Base-by-base conservation (phyloP, 495 filamentous ascomycete genomes). In the Penicillium odoratum region DNA sequence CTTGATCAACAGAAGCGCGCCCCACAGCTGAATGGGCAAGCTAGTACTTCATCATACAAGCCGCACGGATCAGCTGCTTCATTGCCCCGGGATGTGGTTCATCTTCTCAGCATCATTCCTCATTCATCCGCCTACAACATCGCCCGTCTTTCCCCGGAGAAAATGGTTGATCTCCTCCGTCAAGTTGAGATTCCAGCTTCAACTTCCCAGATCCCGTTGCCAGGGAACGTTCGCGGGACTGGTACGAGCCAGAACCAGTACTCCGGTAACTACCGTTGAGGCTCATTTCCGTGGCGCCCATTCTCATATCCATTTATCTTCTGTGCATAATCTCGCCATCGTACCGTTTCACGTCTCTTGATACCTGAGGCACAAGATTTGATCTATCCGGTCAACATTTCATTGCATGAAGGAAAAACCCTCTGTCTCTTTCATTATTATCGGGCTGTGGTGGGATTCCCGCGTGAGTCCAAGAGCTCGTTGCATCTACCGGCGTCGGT, bases 51-150 rank as follows among this genome's bases (percentile, higher is more conserved):
- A 3, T 68, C 73, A 43, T 77, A 75, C 59, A 71, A 70, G 73
- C 59, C 73, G 64, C 64, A 80, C 57, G 73, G 75, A 42, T 77
- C 77, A 4, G 61, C 73, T 7, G 73, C 83, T 46, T 74, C 81
- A 16, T 71, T 97, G 44, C 91, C 93, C n/a, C 81, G 86, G 13
- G 87, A 92, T 50, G 82, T 98, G 53, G 88, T 85, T 9, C 88
- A 92, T 66, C 78, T 98, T 18, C 74, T 98, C 29, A 86, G 88
- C 63, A 86, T 92, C 60, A 88, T 98, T 36, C 94, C 94, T 9
- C 74, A 83, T 16, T 86, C 91, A 13, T 85, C 90, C 16, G 70
- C 81, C 3, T 97, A 94, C 70, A 80, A 84, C 56, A 80, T 76
- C 57, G 81, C 71, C 58, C 77, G 82, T 16, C 88, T 97, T 64